Base-by-base conservation (phyloP, 2,329 filamentous ascomycete genomes). In the Ascochyta lentis region DNA sequence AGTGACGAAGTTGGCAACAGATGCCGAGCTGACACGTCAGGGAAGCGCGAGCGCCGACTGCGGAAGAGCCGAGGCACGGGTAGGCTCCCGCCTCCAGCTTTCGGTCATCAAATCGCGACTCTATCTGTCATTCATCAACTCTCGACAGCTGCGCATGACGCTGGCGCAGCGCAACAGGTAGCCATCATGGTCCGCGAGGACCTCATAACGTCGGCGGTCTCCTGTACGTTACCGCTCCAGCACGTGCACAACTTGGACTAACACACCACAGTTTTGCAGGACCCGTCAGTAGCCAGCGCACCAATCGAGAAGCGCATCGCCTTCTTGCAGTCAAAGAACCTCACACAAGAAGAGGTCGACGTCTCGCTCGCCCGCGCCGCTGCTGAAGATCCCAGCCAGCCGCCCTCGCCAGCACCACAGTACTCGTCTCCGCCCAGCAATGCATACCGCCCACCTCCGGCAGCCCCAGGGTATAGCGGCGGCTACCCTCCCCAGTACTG, bases 321-420 rank as follows among this genome's bases (percentile, higher is more conserved):
- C 8, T 99, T 99, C 68, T 83, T 99, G 19, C 91, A 93, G 76
- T 96, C 93, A 7, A 99, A 99, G 79, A 98, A 99, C 76, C 84
- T 99, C 50, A 98, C 94, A 0, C 90, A 95, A 75, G 94, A 98
- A 77, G 96, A 99, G 78, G 90, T 99, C 69, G 91, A 95, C 71
- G 82, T 86, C 34, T 90, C 96, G 15, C 84, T 99, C 64, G 84
- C 90, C 38, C 87, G 94, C 69, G 87, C 86, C 42, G 49, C 54
- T 38, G 87, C 89, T 61, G 86, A 86, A 67, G 84, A 73, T 70
- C 48, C 65, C 63, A 59, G 73, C 78, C 70, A 78, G 66, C 78
- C 74, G 71, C 78, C 81, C 34, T 77, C 84, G 35, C 73, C 80
- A 54, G 74, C 73, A 69, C 71, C 82, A 77, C 63, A 81, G 78